Evolutionary conservation across 2,329 filamentous ascomycete species (phyloP).

Genomic region (Coleophoma cylindrospora): DNA sequence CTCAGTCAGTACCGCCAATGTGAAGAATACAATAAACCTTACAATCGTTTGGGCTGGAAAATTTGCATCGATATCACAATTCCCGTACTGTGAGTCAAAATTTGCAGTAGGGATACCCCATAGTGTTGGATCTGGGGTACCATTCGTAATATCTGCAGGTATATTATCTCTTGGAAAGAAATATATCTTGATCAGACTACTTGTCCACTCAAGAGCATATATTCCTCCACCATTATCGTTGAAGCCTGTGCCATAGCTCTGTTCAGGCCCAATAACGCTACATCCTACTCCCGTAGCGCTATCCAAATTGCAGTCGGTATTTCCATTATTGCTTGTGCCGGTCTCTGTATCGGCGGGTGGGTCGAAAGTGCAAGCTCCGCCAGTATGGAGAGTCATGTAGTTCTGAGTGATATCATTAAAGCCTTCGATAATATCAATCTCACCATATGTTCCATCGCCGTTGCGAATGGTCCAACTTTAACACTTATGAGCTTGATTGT

Average conservation of each 20-base stretch:
- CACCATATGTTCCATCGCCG: conserved; percentile 13
- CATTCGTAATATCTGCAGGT: conserved; percentile 61
- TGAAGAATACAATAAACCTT: conserved; percentile 2
- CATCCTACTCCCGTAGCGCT: conserved; percentile 34
- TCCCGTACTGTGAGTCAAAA: conserved; percentile 41
- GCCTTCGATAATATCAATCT: conserved; percentile 38
- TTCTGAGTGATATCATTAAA: conserved; percentile 44
- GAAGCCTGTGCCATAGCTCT: conserved; percentile 22
- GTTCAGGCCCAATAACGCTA: conserved; percentile 26
- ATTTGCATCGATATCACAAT: conserved; percentile 64
- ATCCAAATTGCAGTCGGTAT: conserved; percentile 29
- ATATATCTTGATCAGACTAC: conserved; percentile 40
- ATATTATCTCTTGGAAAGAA: conserved; percentile 61
- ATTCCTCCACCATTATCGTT: conserved; percentile 34
- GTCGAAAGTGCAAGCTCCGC: conserved; percentile 11
- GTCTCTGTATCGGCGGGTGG: conserved; percentile 5
- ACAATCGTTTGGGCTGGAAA: conserved; percentile 73
- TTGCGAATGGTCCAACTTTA: conserved; percentile 17
- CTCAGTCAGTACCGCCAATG: neutral
- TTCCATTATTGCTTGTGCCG: conserved; percentile 26
- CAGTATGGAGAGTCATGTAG: conserved; percentile 16
- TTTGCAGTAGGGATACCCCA: conserved; percentile 67
- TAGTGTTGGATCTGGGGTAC: conserved; percentile 53
- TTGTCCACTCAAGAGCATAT: conserved; percentile 55
- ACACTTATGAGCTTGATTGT: neutral